phyloP scores from a whole-genome alignment of 306 rosid species.

The Inga oerstediana region DNA sequence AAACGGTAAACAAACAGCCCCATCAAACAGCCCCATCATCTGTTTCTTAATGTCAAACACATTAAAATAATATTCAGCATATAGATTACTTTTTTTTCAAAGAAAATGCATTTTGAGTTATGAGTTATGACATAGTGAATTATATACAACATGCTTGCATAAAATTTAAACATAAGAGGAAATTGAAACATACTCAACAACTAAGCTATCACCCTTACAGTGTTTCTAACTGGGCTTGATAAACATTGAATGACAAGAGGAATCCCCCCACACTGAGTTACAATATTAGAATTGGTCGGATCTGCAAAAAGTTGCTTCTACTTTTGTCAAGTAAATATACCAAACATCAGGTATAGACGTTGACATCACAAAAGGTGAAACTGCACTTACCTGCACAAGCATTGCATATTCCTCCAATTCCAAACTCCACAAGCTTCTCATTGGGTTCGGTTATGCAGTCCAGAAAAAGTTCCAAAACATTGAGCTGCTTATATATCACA shows the following conservation, averaged over 20 bases:
- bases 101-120: neutral
- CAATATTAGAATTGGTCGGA: conserved; percentile 64
- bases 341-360: conserved; percentile 4
- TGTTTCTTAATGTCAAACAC: neutral
- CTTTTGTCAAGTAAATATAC: conserved; percentile 19
- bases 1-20: neutral
- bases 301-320: conserved; percentile 39
- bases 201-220: conserved; percentile 56
- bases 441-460: conserved; percentile 88
- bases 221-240: conserved; percentile 90
- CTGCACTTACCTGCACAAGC: conserved; percentile 67
- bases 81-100: neutral
- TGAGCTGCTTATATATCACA: conserved; percentile 60
- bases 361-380: conserved; percentile 10
- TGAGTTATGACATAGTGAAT: neutral
- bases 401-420: conserved; percentile 90
- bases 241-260: conserved; percentile 79
- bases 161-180: neutral
- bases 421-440: conserved; percentile 90
- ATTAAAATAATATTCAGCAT: neutral
- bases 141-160: neutral
- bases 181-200: conserved; percentile 14
- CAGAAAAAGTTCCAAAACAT: conserved; percentile 84
- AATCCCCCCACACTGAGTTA: conserved; percentile 61
- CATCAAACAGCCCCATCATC: neutral